A percentile compares a stretch with the other conserved stretches of the same genome.
phyloP scores from a whole-genome alignment of 2,329 filamentous ascomycete genomes.

The Aulographum hederae region DNA sequence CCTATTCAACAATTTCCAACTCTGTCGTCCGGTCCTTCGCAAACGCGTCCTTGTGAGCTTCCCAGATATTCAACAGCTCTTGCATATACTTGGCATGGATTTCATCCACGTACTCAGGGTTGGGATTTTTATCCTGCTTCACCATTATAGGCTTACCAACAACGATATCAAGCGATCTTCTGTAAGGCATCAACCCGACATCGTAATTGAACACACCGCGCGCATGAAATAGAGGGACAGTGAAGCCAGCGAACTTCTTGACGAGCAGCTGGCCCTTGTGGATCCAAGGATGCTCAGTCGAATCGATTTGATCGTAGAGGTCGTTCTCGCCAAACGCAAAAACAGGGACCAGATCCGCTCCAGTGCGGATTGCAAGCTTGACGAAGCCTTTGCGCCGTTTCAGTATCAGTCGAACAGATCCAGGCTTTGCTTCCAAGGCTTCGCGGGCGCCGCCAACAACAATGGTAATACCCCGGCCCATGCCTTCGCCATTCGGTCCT shows the following conservation, averaged over 20 bases:
- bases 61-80: slow-evolving; percentile 57
- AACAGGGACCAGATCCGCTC: slow-evolving; percentile 87
- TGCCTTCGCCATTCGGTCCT: slow-evolving; percentile 59
- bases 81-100: slow-evolving; percentile 63
- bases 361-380: slow-evolving; percentile 77
- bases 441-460: slow-evolving; percentile 87
- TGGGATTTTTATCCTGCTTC: slow-evolving; percentile 42
- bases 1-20: slow-evolving; percentile 42
- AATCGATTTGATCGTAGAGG: slow-evolving; percentile 76
- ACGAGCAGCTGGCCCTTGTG: slow-evolving; percentile 68
- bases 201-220: slow-evolving; percentile 95
- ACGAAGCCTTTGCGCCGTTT: slow-evolving; percentile 79
- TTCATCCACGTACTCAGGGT: slow-evolving; percentile 58
- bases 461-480: slow-evolving; percentile 92
- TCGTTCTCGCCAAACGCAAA: slow-evolving; percentile 92
- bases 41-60: slow-evolving; percentile 63
- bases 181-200: slow-evolving; percentile 87
- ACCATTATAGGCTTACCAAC: slow-evolving; percentile 69
- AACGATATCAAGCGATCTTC: slow-evolving; percentile 72
- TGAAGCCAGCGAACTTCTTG: slow-evolving; percentile 80
- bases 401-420: slow-evolving; percentile 59
- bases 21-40: slow-evolving; percentile 43
- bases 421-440: slow-evolving; percentile 72
- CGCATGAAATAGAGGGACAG: slow-evolving; percentile 76
- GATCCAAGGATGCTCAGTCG: slow-evolving; percentile 58